Percentiles rank a stretch among this genome's conserved stretches.
Conservation (phyloP, 2,329 filamentous ascomycete genomes). For the Pyrenochaeta sp. region DNA sequence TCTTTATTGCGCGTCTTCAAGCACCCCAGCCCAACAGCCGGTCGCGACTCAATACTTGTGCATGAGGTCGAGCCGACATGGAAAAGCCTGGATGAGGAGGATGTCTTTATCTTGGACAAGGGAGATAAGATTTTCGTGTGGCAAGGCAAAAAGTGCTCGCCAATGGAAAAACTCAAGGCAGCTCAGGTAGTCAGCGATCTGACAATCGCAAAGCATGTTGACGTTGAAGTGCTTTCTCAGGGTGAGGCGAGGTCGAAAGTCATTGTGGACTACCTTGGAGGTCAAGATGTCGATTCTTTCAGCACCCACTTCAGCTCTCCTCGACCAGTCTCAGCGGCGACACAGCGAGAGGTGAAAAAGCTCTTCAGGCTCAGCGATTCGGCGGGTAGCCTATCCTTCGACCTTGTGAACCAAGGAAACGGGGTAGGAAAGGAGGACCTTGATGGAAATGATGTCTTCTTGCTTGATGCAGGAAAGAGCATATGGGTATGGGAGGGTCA, state of each 20-base stretch:
- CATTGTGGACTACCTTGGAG: conserved; percentile 60
- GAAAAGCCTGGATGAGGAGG: conserved; percentile 69
- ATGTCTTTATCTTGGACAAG: conserved; percentile 72
- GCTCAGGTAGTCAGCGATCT: conserved; percentile 73
- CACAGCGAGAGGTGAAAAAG: conserved; percentile 48
- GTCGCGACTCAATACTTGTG: conserved; percentile 63
- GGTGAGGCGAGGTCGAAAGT: conserved; percentile 64
- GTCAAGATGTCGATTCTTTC: conserved; percentile 52
- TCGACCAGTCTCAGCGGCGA: conserved; percentile 49
- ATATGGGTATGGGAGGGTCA: conserved; percentile 74
- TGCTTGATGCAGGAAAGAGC: conserved; percentile 65
- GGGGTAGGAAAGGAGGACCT: conserved; percentile 60
- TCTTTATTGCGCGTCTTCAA: conserved; percentile 71
- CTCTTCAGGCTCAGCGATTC: conserved; percentile 72
- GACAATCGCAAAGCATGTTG: conserved; percentile 69
- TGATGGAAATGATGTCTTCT: conserved; percentile 68
- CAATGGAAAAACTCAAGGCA: conserved; percentile 74
- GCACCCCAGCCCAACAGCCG: conserved; percentile 56
- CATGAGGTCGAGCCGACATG: conserved; percentile 70
- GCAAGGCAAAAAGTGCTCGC: conserved; percentile 71
- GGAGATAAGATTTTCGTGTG: conserved; percentile 73
- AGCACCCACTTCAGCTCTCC: conserved; percentile 53
- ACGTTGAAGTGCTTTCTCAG: conserved; percentile 72
- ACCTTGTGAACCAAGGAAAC: conserved; percentile 65
- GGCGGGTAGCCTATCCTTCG: conserved; percentile 65